These are phyloP conservation scores for Apostasia shenzhenica DNA, from an alignment of 106 monocot genomes.

Conservation along the genomic window DNA sequence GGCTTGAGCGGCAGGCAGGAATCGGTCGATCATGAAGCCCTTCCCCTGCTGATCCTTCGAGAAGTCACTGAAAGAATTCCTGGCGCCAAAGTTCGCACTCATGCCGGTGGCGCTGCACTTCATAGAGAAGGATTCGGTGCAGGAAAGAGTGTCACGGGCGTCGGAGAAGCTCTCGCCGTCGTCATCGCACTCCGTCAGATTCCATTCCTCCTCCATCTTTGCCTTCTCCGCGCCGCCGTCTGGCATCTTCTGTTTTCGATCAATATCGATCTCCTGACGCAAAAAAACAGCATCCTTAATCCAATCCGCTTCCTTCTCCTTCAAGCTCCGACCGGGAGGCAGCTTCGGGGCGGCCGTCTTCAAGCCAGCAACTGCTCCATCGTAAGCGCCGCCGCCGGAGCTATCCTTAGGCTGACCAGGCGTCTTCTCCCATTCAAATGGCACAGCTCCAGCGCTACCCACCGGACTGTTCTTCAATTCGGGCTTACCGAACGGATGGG, in stretches of 20 bases:
- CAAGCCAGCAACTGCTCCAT: neutral
- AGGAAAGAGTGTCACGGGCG: conserved; percentile 26
- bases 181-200: conserved; percentile 6
- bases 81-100: conserved; percentile 9
- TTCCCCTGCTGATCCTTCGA: conserved; percentile 15
- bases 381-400: neutral
- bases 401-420: conserved; percentile 67
- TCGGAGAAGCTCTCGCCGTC: conserved; percentile 32
- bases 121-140: conserved; percentile 31
- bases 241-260: neutral
- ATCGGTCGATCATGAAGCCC: conserved; percentile 70
- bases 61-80: conserved; percentile 8
- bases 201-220: neutral
- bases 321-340: conserved; percentile 15
- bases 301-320: neutral
- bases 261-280: neutral
- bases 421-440: conserved; percentile 76
- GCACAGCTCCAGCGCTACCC: conserved; percentile 49
- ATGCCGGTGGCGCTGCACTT: conserved; percentile 40
- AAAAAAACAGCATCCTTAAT: neutral
- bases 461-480: conserved; percentile 52
- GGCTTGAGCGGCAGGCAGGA: conserved; percentile 72
- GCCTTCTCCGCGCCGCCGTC: neutral
- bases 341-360: conserved; percentile 16
- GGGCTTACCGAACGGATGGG: conserved; percentile 51